These are phyloP conservation scores for Letharia columbiana DNA, from an alignment of 495 filamentous ascomycete genomes.

Conservation along the genomic window DNA sequence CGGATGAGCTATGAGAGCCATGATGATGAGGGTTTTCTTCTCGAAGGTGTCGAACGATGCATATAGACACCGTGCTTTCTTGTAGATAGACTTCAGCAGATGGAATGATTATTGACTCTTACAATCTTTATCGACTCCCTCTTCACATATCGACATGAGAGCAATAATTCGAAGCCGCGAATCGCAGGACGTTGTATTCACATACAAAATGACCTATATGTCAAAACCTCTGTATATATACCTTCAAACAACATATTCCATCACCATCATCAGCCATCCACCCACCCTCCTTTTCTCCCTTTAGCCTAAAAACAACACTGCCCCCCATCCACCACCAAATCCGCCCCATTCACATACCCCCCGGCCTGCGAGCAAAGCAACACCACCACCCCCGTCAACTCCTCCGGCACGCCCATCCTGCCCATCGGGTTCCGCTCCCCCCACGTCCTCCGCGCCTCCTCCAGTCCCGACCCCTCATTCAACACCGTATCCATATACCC, in stretches of 20 bases:
- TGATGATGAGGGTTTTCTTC: not conserved
- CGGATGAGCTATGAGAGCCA: not conserved
- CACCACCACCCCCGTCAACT: conserved; percentile 59
- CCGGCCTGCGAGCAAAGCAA: conserved; percentile 54
- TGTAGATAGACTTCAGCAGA: not conserved
- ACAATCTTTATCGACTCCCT: too few species aligned
- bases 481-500: conserved; percentile 80
- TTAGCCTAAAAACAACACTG: conserved; percentile 24
- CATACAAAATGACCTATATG: not conserved
- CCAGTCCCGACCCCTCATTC: conserved; percentile 56
- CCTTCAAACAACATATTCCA: not conserved
- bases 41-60: not conserved
- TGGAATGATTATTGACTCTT: not conserved
- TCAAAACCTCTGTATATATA: not conserved
- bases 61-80: not conserved
- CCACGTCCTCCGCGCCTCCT: conserved; percentile 48
- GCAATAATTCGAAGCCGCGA: not conserved
- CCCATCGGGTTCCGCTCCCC: conserved; percentile 56
- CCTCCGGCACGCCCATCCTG: conserved; percentile 56
- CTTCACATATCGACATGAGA: not conserved
- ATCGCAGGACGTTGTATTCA: not conserved
- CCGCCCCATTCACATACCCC: conserved; percentile 59
- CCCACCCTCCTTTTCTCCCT: not conserved
- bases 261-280: not conserved
- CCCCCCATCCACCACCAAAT: conserved; percentile 51